Evolutionary conservation across 1,139 yeast genomes (phyloP), one percentile per base, ranked within the genome.

Genomic region (Blastobotrys petasosporus): DNA sequence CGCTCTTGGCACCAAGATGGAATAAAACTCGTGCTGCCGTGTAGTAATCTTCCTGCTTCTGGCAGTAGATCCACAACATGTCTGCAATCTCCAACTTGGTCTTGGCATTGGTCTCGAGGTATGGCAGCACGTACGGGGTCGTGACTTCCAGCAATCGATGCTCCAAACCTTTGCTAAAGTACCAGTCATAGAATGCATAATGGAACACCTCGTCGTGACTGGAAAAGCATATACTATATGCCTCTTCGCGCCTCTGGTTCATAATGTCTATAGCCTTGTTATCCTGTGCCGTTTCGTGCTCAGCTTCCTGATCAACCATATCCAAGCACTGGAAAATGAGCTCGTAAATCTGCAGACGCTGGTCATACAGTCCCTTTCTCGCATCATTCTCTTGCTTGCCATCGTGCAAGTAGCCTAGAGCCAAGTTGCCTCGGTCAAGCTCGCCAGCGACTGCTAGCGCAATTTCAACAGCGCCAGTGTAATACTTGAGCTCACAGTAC

Each of bases 121-220:
- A 94, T 32, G 83, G 79, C 48, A 86, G 70, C 38, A 92, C 79
- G 58, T 73, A 90, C 9, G 92, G 87, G 0, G 97, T 86, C 46
- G 84, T 83, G 50, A 90, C 75, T 43, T 83, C 86, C 53, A 92
- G 70, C 39, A 94, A 70, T 49, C 88, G 76, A 47, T 84, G 94
- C 51, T 85, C 82, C 32, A 80, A 75, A 2, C 87, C 90, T 60
- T 85, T 85, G 39, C 75, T 69, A 36, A 88, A 81, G 57, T 87
- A 82, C 97, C 98, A 94, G 61, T 86, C 94, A 63, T 94, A 94
- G 54, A 92, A 78, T 54, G 85, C 85, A 64, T 82, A 87, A 54
- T 94, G 98, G 73, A 94, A 94, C 12, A 79, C 64, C 59, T 82
- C 86, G 60, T 92, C 97, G 41, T 76, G 73, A 42, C 84, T 82